Evolutionary conservation across 2,329 filamentous ascomycete genomes (phyloP).

Genomic region (Exophiala mesophila): DNA sequence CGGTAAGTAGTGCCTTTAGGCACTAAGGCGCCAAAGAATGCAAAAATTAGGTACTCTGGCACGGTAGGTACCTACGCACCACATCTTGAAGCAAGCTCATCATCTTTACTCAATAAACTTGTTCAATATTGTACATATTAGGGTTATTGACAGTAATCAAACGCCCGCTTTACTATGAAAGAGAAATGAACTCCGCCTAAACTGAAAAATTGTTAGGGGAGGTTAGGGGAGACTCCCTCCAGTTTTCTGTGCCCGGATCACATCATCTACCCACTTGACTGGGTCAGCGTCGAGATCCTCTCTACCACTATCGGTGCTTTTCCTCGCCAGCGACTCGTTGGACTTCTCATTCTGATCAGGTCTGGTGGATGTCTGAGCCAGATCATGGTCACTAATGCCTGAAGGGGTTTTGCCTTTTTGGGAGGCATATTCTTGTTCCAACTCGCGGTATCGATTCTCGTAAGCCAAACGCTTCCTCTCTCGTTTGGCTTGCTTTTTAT

Average conservation of each 20-base stretch:
- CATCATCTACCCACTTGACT: conserved; percentile 3
- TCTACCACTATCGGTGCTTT: conserved; percentile 4
- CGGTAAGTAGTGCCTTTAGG: too few relatives aligned
- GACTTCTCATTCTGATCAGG: not conserved
- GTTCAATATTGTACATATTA: too few relatives aligned
- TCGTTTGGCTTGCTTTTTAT: conserved; percentile 11
- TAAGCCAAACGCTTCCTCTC: conserved; percentile 13
- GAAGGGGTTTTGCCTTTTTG: not conserved
- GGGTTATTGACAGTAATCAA: too few relatives aligned
- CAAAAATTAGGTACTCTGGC: too few relatives aligned
- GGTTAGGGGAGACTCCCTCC: not conserved
- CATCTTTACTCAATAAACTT: too few relatives aligned
- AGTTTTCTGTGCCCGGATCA: not conserved
- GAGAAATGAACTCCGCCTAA: too few relatives aligned
- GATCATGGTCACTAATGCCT: not conserved
- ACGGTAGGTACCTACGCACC: too few relatives aligned
- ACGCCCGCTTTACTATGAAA: too few relatives aligned
- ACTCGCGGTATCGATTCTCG: conserved; percentile 11
- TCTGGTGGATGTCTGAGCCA: not conserved
- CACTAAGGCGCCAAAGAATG: too few relatives aligned
- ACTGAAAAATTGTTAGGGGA: too few relatives aligned
- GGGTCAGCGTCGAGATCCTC: conserved; percentile 3
- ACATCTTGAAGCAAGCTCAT: too few relatives aligned
- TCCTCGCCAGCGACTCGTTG: not conserved
- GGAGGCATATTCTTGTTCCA: conserved; percentile 9